phyloP scores from a whole-genome alignment of 2,329 filamentous ascomycete species.

The Thermomyces lanuginosus region DNA sequence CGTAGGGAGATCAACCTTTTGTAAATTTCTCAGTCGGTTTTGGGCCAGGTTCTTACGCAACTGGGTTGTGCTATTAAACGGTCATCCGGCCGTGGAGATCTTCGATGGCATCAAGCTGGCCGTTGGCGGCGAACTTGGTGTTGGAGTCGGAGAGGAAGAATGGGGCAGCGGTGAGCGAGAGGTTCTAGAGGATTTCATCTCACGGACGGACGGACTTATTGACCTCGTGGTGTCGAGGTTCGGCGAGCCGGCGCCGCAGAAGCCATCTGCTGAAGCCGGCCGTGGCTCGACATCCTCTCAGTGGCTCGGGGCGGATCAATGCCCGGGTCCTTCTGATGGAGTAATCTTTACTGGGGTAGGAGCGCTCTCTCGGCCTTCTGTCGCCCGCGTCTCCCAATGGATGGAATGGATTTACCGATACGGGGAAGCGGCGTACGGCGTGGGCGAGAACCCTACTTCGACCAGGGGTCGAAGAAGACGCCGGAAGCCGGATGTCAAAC shows the following conservation, averaged over 20 bases:
- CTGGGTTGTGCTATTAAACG: conserved; percentile 84
- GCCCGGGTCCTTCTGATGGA: conserved; percentile 58
- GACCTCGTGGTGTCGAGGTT: conserved; percentile 82
- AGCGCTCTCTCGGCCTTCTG: conserved; percentile 50
- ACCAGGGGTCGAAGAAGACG: conserved; percentile 34
- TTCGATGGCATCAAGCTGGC: conserved; percentile 77
- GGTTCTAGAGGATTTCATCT: conserved; percentile 75
- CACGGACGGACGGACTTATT: conserved; percentile 63
- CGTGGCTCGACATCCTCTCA: conserved; percentile 12
- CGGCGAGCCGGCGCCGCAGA: conserved; percentile 37
- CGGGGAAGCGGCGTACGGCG: conserved; percentile 70
- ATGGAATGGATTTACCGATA: conserved; percentile 75
- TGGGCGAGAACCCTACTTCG: conserved; percentile 61
- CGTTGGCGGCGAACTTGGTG: conserved; percentile 75
- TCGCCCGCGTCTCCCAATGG: conserved; percentile 65
- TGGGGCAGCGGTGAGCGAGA: conserved; percentile 86
- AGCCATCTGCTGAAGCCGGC: conserved; percentile 7
- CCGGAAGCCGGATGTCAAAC: conserved; percentile 15
- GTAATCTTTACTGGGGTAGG: conserved; percentile 73
- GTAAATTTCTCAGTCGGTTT: conserved; percentile 56
- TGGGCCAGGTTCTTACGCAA: conserved; percentile 53
- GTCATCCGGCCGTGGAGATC: conserved; percentile 66
- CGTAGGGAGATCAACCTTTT: conserved; percentile 51
- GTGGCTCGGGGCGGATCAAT: conserved; percentile 63
- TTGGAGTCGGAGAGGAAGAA: conserved; percentile 91